A percentile compares a stretch with the other conserved stretches of the same genome.
Evolutionary conservation across 1,284 basidiomycete species (phyloP).

Genomic region (Xerocomus amazonicus): DNA sequence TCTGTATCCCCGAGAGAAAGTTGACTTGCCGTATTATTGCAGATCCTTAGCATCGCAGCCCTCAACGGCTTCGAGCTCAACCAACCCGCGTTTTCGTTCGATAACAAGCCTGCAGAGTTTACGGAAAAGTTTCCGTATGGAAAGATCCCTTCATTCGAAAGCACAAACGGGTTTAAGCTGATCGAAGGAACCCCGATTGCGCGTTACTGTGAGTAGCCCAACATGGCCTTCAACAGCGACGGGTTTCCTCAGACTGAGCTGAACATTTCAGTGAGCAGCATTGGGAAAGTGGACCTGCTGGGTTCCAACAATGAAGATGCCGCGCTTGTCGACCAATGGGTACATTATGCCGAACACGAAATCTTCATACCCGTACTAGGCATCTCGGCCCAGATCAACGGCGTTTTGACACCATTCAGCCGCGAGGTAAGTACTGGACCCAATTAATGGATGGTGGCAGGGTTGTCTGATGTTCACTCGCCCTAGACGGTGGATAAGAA

Average conservation of each 20-base stretch:
- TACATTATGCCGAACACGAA: slow-evolving; percentile 50
- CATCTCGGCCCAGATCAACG: slow-evolving; percentile 5
- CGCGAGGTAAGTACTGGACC: slow-evolving; percentile 8
- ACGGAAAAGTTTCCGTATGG: slow-evolving; percentile 44
- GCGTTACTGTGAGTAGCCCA: slow-evolving; percentile 48
- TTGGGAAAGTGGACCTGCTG: slow-evolving; percentile 48
- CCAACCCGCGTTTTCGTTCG: slow-evolving; percentile 10
- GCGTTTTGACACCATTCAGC: slow-evolving; percentile 6
- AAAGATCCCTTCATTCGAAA: slow-evolving; percentile 53
- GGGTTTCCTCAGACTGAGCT: not conserved
- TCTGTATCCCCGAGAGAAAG: not conserved
- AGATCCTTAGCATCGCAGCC: slow-evolving; percentile 24
- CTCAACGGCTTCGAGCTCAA: slow-evolving; percentile 18
- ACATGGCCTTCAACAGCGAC: too few relatives aligned
- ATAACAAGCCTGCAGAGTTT: slow-evolving; percentile 41
- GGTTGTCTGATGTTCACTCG: not conserved
- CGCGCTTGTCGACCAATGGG: slow-evolving; percentile 53
- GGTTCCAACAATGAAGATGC: slow-evolving; percentile 42
- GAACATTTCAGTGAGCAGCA: slow-evolving; percentile 39
- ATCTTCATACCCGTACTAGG: slow-evolving; percentile 16
- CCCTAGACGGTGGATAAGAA: slow-evolving; percentile 6
- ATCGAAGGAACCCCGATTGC: slow-evolving; percentile 55
- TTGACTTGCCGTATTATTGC: not conserved
- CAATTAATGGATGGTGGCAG: not conserved
- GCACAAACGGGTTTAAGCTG: slow-evolving; percentile 47